A percentile compares a stretch with the other conserved stretches of the same genome.
Conservation (phyloP, 805 yeast genomes). For the Nakazawaea anatomiae region DNA sequence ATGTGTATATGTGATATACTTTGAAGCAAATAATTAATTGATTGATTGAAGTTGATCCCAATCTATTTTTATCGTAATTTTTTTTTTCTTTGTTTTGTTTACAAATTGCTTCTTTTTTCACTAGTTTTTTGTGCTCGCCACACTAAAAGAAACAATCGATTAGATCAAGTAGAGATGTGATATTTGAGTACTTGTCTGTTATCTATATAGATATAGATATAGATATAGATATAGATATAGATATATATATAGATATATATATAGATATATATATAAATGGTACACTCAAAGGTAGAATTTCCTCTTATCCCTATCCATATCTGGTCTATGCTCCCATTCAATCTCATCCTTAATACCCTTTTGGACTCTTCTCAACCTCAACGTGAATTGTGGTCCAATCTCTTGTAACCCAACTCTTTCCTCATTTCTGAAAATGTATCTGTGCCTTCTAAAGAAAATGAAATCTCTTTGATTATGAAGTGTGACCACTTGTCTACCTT, state of each 20-base stretch:
- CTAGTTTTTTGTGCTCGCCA: too few species aligned
- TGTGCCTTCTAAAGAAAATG: conserved; percentile 91
- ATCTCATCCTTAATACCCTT: conserved; percentile 87
- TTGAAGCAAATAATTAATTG: too few species aligned
- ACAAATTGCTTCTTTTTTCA: neutral
- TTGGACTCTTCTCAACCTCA: conserved; percentile 82
- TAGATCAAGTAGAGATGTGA: neutral
- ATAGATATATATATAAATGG: neutral
- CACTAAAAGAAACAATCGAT: neutral
- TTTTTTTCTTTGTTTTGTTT: neutral
- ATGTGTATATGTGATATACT: neutral
- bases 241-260: neutral
- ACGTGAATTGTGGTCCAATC: conserved; percentile 93
- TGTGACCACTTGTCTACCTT: conserved; percentile 94
- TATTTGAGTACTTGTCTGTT: too few species aligned
- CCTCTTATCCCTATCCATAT: conserved; percentile 94
- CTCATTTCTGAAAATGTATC: conserved; percentile 84
- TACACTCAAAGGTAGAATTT: conserved; percentile 72
- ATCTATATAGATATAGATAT: neutral
- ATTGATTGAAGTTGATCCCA: too few species aligned
- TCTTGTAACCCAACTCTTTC: conserved; percentile 94
- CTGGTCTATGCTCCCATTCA: conserved; percentile 95
- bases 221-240: neutral
- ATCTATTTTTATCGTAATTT: neutral
- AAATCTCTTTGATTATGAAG: conserved; percentile 95